A percentile compares a stretch with the other conserved stretches of the same genome.
Conservation (phyloP, 768 basidiomycete species). For the Rhizopogon rudus region DNA sequence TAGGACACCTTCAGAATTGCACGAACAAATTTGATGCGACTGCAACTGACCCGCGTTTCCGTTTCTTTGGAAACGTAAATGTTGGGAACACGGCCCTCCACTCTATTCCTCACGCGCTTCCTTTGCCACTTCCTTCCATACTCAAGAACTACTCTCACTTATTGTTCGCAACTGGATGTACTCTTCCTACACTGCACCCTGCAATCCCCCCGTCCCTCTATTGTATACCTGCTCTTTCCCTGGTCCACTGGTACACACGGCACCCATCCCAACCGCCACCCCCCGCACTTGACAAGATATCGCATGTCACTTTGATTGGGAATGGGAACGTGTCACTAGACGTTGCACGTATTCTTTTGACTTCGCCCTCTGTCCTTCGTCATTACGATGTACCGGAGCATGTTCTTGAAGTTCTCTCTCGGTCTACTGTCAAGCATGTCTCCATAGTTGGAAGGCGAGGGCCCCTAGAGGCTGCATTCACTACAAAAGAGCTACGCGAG, state of each 20-base stretch:
- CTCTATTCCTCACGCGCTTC: constrained; percentile 47
- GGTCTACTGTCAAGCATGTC: constrained; percentile 66
- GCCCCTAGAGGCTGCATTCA: constrained; percentile 85
- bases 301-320: constrained; percentile 82
- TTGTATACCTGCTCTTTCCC: constrained; percentile 69
- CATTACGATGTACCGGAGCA: constrained; percentile 74
- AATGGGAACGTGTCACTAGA: constrained; percentile 96
- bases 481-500: constrained; percentile 90
- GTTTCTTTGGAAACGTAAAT: constrained; percentile 90
- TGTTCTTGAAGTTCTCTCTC: constrained; percentile 63
- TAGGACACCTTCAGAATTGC: constrained; percentile 66
- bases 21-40: constrained; percentile 89
- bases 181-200: constrained; percentile 56
- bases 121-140: constrained; percentile 57
- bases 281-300: constrained; percentile 57
- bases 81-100: constrained; percentile 33
- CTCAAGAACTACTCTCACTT: constrained; percentile 78
- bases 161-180: constrained; percentile 83
- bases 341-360: constrained; percentile 85
- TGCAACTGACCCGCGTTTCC: constrained; percentile 74
- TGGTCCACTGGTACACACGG: constrained; percentile 96
- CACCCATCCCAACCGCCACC: constrained; percentile 69
- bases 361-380: constrained; percentile 52
- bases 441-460: constrained; percentile 84
- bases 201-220: constrained; percentile 41